Base-by-base conservation (phyloP, 129 eudicot genomes). In the Calendula officinalis region DNA sequence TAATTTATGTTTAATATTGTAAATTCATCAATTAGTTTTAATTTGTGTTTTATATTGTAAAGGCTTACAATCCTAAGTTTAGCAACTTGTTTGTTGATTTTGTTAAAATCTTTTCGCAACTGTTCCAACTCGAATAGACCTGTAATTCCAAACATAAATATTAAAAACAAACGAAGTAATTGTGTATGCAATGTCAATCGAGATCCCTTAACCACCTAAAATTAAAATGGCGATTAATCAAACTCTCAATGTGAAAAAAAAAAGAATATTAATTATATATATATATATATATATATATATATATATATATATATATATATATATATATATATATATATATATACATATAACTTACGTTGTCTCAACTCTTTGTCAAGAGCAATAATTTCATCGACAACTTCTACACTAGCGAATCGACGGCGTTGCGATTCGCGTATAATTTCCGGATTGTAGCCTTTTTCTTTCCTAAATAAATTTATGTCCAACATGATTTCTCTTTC, bases 121-220 rank as follows among this genome's bases (percentile, higher is more conserved):
- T 74, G 81, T 40, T 91, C 98, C 33, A 87, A 76, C 95, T 87
- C 96, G 47, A 73, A 85, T 61, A 76, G 94, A 43, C 88, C 98
- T 91, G 51, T n/a, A 73, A 53, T 46, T 38, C 75, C 75, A 17
- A 44, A 50, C 10, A 54, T 2, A 53, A 9, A 22, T 22, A 22
- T 22, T 22, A 22, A 38, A 13, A 38, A 62, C 3, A 10, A 44
- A 35, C 4, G 4, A 56, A 34, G 32, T 2, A 11, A 5, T 4
- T n/a, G 30, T 32, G 5, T 16, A 3, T 5, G 57, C n/a, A 51
- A 49, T 46, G 57, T 58, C 65, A 56, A 56, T 46, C 16, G 17
- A 3, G 44, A 32, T 44, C 8, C 41, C 50, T 8, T 12, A 32
- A 14, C 9, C 42, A 30, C 36, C 42, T 35, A 43, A 27, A 63